Conservation (phyloP, 2,329 filamentous ascomycete species). For the Sclerotinia borealis region DNA sequence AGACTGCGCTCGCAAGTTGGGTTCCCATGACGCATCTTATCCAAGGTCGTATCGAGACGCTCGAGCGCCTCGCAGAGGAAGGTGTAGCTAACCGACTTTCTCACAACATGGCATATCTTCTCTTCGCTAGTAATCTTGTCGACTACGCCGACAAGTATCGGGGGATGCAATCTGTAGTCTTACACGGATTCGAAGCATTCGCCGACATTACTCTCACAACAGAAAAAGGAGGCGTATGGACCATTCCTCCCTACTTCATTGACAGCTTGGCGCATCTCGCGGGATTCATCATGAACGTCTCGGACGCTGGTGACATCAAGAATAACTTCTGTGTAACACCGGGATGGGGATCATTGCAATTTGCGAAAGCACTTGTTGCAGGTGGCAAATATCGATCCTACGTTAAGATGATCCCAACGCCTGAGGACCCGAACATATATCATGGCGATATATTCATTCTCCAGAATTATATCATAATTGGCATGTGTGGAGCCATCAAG, state of each 20-base stretch:
- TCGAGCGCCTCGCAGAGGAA: not conserved
- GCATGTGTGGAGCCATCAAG: too few species aligned
- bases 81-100: conserved; percentile 4
- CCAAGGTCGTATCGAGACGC: not conserved
- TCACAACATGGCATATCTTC: conserved; percentile 67
- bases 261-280: conserved; percentile 52
- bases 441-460: conserved; percentile 35
- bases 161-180: conserved; percentile 51
- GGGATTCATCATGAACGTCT: conserved; percentile 53
- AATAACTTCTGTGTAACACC: conserved; percentile 27
- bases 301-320: conserved; percentile 31
- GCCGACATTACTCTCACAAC: conserved; percentile 39
- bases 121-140: conserved; percentile 49
- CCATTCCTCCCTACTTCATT: conserved; percentile 51
- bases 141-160: conserved; percentile 46
- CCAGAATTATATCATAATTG: too few species aligned
- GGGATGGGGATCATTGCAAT: conserved; percentile 48
- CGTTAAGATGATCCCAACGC: conserved; percentile 43
- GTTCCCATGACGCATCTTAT: not conserved
- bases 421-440: not conserved
- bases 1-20: not conserved
- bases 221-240: conserved; percentile 43
- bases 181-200: conserved; percentile 39
- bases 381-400: conserved; percentile 48
- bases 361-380: conserved; percentile 40